phyloP scores from a whole-genome alignment of 495 filamentous ascomycete genomes.

The Lophiotrema nucula region DNA sequence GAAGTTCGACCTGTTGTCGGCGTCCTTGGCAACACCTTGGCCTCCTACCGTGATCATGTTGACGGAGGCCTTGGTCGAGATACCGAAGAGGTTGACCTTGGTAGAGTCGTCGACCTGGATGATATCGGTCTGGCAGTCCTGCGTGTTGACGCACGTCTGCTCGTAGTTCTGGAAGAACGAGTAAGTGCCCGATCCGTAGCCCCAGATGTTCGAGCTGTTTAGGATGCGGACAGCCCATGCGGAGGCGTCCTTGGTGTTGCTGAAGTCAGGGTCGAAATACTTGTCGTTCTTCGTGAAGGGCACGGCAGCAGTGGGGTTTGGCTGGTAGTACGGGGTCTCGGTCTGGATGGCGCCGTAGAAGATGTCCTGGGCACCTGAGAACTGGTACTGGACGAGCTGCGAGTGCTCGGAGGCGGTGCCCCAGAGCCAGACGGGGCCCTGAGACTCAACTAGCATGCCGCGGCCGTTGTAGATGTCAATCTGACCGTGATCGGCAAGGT shows the following conservation, averaged over 20 bases:
- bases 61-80: constrained; percentile 83
- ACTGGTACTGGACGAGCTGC: constrained; percentile 78
- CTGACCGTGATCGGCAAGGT: constrained; percentile 39
- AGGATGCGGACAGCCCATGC: constrained; percentile 55
- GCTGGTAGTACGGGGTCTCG: constrained; percentile 62
- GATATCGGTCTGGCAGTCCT: constrained; percentile 85
- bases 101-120: constrained; percentile 69
- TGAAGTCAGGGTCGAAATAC: constrained; percentile 44
- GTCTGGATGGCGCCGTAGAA: constrained; percentile 79
- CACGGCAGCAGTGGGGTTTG: constrained; percentile 36
- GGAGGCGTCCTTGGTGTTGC: constrained; percentile 39
- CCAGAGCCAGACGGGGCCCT: constrained; percentile 57
- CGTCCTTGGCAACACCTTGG: constrained; percentile 28
- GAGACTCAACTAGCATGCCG: constrained; percentile 54
- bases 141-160: constrained; percentile 69
- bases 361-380: constrained; percentile 65
- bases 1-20: constrained; percentile 43
- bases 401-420: constrained; percentile 78
- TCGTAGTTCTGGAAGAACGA: constrained; percentile 60
- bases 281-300: constrained; percentile 38
- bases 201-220: constrained; percentile 34
- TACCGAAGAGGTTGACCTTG: constrained; percentile 68
- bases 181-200: constrained; percentile 47
- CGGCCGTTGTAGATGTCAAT: constrained; percentile 48
- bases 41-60: constrained; percentile 76